A percentile compares a stretch with the other conserved stretches of the same genome.
These are phyloP conservation scores for Neonectria sp. DNA, from an alignment of 2,329 filamentous ascomycete genomes.

Conservation along the genomic window DNA sequence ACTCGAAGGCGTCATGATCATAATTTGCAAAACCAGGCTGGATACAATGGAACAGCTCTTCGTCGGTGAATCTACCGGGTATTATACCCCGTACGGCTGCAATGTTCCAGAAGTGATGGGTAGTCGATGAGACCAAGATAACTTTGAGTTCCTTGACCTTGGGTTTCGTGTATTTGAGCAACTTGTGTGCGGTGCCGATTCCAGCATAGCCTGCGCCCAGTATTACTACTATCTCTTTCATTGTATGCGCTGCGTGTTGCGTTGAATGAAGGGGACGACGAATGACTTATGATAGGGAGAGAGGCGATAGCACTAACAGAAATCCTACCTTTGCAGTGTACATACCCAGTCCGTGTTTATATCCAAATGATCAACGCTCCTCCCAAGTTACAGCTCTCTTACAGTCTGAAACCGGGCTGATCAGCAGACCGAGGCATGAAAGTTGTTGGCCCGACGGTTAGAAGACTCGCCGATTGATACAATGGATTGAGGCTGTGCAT, in stretches of 20 bases:
- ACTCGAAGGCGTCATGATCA: neutral
- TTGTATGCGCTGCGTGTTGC: neutral
- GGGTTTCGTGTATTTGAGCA: conserved; percentile 4
- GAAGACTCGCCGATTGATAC: neutral
- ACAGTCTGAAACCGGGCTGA: neutral
- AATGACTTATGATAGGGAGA: neutral
- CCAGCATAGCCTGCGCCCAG: neutral
- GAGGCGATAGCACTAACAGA: neutral
- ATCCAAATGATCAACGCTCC: neutral
- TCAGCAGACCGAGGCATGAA: neutral
- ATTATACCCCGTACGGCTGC: conserved; percentile 12
- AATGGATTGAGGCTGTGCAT: neutral
- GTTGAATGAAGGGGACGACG: neutral
- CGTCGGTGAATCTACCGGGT: neutral
- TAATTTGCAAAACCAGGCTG: neutral
- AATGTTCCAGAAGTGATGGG: conserved; percentile 18
- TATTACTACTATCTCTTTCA: conserved; percentile 2
- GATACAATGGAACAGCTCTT: neutral
- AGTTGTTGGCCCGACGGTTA: neutral
- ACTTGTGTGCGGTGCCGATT: neutral
- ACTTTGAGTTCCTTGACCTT: conserved; percentile 12
- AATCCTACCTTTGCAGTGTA: neutral
- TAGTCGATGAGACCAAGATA: conserved; percentile 11
- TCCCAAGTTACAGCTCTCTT: neutral
- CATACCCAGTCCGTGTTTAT: too few relatives aligned